These are phyloP conservation scores for Dispira parvispora DNA, from an alignment of 192 early-diverging fungal species.

Conservation along the genomic window DNA sequence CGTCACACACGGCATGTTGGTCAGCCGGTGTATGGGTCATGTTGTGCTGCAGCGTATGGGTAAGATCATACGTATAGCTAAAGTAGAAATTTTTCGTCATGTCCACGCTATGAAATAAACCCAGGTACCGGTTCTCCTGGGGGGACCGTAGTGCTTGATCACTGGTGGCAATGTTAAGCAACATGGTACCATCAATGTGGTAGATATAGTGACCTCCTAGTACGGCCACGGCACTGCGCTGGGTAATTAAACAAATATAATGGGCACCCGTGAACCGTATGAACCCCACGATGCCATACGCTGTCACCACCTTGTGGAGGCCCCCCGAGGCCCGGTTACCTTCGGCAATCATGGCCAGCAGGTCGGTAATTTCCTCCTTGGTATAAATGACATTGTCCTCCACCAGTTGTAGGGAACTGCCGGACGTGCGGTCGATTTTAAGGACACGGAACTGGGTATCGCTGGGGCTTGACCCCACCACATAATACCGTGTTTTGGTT, in stretches of 20 bases:
- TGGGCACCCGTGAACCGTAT: constrained; percentile 82
- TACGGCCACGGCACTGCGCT: constrained; percentile 67
- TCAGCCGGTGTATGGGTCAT: constrained; percentile 37
- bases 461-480: constrained; percentile 68
- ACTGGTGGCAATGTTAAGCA: constrained; percentile 48
- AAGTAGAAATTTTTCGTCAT: constrained; percentile 95
- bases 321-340: constrained; percentile 63
- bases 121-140: constrained; percentile 56
- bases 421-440: constrained; percentile 70
- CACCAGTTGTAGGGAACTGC: constrained; percentile 43
- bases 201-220: constrained; percentile 92
- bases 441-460: constrained; percentile 63
- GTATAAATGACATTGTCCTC: constrained; percentile 64
- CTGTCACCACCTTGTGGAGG: constrained; percentile 41
- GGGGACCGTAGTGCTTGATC: constrained; percentile 54
- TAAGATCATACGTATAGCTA: constrained; percentile 92
- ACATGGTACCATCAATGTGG: constrained; percentile 80
- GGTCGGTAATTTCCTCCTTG: constrained; percentile 49
- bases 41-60: constrained; percentile 76
- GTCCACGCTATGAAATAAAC: constrained; percentile 83
- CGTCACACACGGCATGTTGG: constrained; percentile 25
- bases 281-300: constrained; percentile 75
- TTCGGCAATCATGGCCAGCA: constrained; percentile 59
- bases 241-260: constrained; percentile 78
- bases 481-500: constrained; percentile 64